Evolutionary conservation across 148 eudicot genomes (phyloP), one percentile per base, ranked within the genome.

Genomic region (Rhododendron henanense): DNA sequence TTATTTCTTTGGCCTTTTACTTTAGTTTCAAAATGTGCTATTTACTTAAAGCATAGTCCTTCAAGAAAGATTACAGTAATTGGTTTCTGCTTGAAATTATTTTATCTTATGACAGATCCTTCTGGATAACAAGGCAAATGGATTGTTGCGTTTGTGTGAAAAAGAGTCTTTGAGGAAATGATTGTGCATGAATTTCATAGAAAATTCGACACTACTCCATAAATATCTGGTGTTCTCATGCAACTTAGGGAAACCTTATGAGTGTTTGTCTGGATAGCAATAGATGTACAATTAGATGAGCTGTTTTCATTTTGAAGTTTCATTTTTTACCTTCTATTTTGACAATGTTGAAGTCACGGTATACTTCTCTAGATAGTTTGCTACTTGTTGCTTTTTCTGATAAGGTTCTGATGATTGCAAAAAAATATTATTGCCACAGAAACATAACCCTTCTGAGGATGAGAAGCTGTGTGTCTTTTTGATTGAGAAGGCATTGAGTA

Each of bases 401-500:
- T 67, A 31, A 65, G 76, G 35, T 51, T 61, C 83, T 57, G 28
- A 85, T 69, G 63, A 81, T 88, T 74, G n/a, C 65, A 16, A 35
- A 25, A 69, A 23, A 71, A 50, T 41, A 86, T 81, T 13, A 63
- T 67, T 81, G 78, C 51, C 6, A 71, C 93, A 93, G 98, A 88
- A 91, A 92, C 89, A 87, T 55, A 90, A 90, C 39, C 88, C 91
- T 47, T 53, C 79, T 75, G 96, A 94, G 83, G 91, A 97, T 85
- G 93, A 97, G 94, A 95, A 91, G 90, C 88, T 97, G 14, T 94
- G 96, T 85, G 96, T 93, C 57, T 94, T 90, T 90, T 88, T 91
- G 87, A 89, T 97, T 50, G 99, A 97, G 93, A 95, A 94, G 92
- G 98, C 98, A 74, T 87, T 95, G 89, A 91, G 93, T 86, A 93